Evolutionary conservation across 129 eudicot species (phyloP), one percentile per base, ranked within the genome.

Genomic region (Ambrosia artemisiifolia): DNA sequence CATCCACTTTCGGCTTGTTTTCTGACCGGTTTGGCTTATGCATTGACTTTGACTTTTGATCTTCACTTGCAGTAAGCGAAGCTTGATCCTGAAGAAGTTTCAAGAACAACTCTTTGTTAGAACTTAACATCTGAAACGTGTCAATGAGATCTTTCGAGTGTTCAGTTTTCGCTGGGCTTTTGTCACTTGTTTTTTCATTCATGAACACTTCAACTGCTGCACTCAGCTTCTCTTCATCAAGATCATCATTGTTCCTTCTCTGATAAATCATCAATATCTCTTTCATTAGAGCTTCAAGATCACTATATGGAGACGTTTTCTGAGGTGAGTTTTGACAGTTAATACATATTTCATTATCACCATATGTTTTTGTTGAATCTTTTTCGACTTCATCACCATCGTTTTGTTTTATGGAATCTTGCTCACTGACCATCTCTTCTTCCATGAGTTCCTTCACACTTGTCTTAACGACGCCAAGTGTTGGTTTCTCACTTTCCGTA

Each of bases 391-490:
- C 76, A 14, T 71, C 69, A 43, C 49, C 69, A 11, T 60, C 16
- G 10, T 42, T 74, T 34, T 64, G 75, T 7, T 76, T 36, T 78
- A 38, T 65, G 72, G 81, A 54, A 70, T 53, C 85, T 76, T 86
- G 79, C 79, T 90, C 97, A 44, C 77, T 73, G 68, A 73, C 47
- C 96, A 94, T 94, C 50, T 91, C 96, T 79, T 88, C 97, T 83
- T 94, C 97, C 96, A 94, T 86, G 65, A 94, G 89, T 80, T 86
- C 85, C 80, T 90, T 90, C 44, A 94, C 91, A 73, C 99, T 90
- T 69, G 87, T 76, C 80, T 81, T 90, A 50, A 48, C 75, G 63
- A 17, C 30, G 46, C 82, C 92, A 56, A 56, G 14, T 32, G 62
- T 49, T 7, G 68, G 30, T 5, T 72, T 78, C 33, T 86, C 80